Conservation (phyloP, 140 eudicot genomes). For the Senecio squalidus region DNA sequence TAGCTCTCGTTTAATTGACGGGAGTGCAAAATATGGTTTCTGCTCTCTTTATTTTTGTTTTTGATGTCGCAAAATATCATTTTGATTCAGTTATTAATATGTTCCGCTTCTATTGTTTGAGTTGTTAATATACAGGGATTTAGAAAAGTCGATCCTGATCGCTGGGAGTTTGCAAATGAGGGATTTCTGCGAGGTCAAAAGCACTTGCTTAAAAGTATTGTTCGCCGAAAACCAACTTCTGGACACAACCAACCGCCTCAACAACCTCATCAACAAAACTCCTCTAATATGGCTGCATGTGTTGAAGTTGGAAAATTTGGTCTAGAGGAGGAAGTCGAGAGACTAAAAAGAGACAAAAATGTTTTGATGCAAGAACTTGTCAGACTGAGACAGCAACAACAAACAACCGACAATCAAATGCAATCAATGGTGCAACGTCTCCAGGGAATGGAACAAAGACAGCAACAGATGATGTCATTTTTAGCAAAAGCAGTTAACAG, state of each 20-base stretch:
- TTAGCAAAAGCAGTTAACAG: slow-evolving; percentile 92
- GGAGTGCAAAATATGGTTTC: too few relatives aligned
- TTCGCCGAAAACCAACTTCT: slow-evolving; percentile 64
- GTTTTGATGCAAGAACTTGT: slow-evolving; percentile 98
- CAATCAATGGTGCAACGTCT: slow-evolving; percentile 88
- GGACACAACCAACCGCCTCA: slow-evolving; percentile 65
- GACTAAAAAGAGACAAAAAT: slow-evolving; percentile 87
- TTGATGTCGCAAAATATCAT: background rate
- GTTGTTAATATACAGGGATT: slow-evolving; percentile 61
- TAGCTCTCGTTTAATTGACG: too few relatives aligned
- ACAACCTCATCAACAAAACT: slow-evolving; percentile 52
- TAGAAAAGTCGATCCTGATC: slow-evolving; percentile 92
- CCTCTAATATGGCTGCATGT: slow-evolving; percentile 73
- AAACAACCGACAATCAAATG: slow-evolving; percentile 71
- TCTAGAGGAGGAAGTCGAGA: slow-evolving; percentile 91
- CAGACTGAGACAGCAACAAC: slow-evolving; percentile 88
- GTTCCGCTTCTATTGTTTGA: slow-evolving; percentile 1
- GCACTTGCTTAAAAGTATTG: slow-evolving; percentile 69
- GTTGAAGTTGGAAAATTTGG: slow-evolving; percentile 97
- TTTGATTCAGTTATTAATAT: slow-evolving; percentile 4
- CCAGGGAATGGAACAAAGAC: slow-evolving; percentile 97
- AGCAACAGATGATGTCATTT: slow-evolving; percentile 97
- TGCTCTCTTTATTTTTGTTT: background rate
- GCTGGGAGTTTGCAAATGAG: slow-evolving; percentile 99
- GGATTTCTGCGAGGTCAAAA: slow-evolving; percentile 89